Evolutionary conservation across 805 yeast species (phyloP).

Genomic region (Phaffomyces opuntiae): DNA sequence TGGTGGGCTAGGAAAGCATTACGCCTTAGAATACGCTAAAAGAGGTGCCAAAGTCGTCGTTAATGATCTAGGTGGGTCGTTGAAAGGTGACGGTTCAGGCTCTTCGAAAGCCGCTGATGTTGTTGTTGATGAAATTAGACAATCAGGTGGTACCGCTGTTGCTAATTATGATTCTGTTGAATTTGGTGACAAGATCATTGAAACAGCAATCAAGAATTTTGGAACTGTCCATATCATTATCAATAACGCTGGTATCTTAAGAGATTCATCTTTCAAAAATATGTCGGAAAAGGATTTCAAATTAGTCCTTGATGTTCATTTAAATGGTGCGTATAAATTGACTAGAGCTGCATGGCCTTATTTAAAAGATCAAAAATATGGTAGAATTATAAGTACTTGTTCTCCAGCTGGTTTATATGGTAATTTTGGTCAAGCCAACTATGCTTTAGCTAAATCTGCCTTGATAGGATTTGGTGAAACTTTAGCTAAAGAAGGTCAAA

Average conservation of each 20-base stretch:
- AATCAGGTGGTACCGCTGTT: constrained; percentile 78
- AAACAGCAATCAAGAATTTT: constrained; percentile 78
- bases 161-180: constrained; percentile 91
- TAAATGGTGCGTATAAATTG: constrained; percentile 81
- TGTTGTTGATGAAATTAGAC: constrained; percentile 77
- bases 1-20: constrained; percentile 88
- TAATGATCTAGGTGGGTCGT: constrained; percentile 85
- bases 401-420: constrained; percentile 98
- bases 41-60: constrained; percentile 95
- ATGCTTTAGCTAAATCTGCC: constrained; percentile 88
- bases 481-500: constrained; percentile 88
- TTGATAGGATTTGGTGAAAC: constrained; percentile 90
- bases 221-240: constrained; percentile 85
- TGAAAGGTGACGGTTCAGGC: constrained; percentile 60
- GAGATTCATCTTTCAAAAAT: constrained; percentile 81
- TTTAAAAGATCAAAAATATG: constrained; percentile 76
- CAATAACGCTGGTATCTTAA: constrained; percentile 92
- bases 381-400: constrained; percentile 88
- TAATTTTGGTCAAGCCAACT: constrained; percentile 94
- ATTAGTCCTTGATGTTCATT: constrained; percentile 78
- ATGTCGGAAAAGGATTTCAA: constrained; percentile 78
- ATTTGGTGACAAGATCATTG: constrained; percentile 76
- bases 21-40: constrained; percentile 79
- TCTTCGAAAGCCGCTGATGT: constrained; percentile 77
- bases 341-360: constrained; percentile 91